These are phyloP conservation scores for Lolium rigidum DNA, from an alignment of 176 grass and related monocot genomes.

Conservation along the genomic window DNA sequence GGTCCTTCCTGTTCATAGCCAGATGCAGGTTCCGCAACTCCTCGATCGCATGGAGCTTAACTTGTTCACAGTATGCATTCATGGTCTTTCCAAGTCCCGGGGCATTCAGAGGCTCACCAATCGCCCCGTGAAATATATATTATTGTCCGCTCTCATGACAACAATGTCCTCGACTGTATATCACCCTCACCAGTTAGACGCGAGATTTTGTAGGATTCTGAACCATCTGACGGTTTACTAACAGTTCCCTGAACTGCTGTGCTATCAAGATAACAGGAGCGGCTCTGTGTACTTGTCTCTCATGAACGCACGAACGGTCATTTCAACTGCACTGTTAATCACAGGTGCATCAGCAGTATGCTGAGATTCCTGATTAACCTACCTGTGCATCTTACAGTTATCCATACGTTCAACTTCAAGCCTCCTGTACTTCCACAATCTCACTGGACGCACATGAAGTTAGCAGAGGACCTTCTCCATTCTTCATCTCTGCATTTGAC, in stretches of 20 bases:
- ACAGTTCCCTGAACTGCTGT: neutral
- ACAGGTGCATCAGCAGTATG: neutral
- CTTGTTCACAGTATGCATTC: conserved; percentile 17
- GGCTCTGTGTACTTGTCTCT: conserved; percentile 7
- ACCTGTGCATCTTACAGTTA: neutral
- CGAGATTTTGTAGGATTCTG: neutral
- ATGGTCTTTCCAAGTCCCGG: neutral
- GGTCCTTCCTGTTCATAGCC: conserved; percentile 16
- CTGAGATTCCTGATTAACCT: neutral
- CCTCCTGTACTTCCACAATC: neutral
- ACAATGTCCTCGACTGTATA: neutral
- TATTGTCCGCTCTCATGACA: neutral
- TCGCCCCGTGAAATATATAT: neutral
- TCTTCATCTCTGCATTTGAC: conserved; percentile 28
- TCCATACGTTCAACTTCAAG: conserved; percentile 19
- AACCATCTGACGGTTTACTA: neutral
- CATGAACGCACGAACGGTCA: conserved; percentile 6
- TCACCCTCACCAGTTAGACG: neutral
- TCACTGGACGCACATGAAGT: neutral
- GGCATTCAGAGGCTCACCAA: neutral
- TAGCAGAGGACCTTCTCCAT: neutral
- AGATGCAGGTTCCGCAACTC: conserved; percentile 1
- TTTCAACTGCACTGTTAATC: conserved; percentile 36
- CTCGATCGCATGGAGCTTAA: neutral
- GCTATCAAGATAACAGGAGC: conserved; percentile 6